phyloP scores from a whole-genome alignment of 2,329 filamentous ascomycete genomes.

The Claviceps quebecensis region DNA sequence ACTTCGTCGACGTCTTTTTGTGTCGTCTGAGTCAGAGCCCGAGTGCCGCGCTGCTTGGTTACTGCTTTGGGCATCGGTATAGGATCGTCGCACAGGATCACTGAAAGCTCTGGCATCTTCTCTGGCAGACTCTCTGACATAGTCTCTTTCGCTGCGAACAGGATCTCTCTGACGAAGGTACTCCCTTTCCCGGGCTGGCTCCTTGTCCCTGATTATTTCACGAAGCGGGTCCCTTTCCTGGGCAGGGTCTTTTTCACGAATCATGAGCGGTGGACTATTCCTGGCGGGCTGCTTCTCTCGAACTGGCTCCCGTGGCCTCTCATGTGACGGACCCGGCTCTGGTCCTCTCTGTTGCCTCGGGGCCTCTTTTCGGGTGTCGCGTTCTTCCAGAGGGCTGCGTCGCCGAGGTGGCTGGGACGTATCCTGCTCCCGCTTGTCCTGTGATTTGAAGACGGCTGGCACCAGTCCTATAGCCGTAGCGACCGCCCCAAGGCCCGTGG shows the following conservation, averaged over 20 bases:
- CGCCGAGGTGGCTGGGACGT: conserved; percentile 15
- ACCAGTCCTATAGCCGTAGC: conserved; percentile 33
- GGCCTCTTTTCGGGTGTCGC: conserved; percentile 9
- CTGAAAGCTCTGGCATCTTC: background rate
- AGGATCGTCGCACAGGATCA: conserved; percentile 14
- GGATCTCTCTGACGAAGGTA: conserved; percentile 9
- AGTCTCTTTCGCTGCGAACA: conserved; percentile 10
- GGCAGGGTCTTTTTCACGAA: conserved; percentile 1
- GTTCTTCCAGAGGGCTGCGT: conserved; percentile 19
- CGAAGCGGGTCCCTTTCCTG: background rate
- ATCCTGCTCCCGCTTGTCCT: conserved; percentile 23
- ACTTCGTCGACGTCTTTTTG: conserved; percentile 23
- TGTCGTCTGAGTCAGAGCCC: conserved; percentile 28
- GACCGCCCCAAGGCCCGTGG: conserved; percentile 32
- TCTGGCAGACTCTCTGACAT: conserved; percentile 24
- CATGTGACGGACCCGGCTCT: conserved; percentile 4
- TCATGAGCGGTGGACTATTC: background rate
- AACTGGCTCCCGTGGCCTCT: conserved; percentile 1
- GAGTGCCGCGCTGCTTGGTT: conserved; percentile 19
- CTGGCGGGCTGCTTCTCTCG: conserved; percentile 1
- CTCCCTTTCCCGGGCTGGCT: conserved; percentile 1
- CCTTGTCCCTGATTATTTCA: conserved; percentile 4
- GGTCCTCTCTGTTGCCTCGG: conserved; percentile 9
- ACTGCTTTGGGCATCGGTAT: conserved; percentile 1
- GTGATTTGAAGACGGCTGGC: conserved; percentile 21